Conservation (phyloP, 139 green algal genomes). For the Chlorella sorokiniana region DNA sequence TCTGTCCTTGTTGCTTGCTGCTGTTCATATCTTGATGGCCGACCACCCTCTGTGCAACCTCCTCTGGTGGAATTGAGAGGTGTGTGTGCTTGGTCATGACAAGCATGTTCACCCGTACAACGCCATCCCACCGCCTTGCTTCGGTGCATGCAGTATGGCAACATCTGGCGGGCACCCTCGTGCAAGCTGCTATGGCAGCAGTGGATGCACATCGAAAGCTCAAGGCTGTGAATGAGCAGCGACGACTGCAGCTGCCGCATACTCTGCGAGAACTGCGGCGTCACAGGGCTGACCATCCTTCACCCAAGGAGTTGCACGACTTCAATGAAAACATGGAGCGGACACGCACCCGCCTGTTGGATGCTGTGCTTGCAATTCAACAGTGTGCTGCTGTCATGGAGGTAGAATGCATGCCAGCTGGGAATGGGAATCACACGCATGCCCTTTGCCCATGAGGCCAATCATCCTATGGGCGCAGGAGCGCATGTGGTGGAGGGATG, state of each 20-base stretch:
- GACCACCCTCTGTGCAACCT: conserved; percentile 5
- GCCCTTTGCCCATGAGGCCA: background rate
- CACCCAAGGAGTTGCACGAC: background rate
- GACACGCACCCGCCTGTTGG: background rate
- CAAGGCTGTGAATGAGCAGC: background rate
- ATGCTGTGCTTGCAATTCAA: background rate
- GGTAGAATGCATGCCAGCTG: background rate
- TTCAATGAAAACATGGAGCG: background rate
- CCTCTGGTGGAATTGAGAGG: conserved; percentile 7
- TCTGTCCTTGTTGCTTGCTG: background rate
- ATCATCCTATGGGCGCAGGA: background rate
- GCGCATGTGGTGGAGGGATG: conserved; percentile 19
- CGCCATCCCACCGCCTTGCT: background rate
- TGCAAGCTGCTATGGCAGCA: background rate
- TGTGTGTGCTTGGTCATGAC: background rate
- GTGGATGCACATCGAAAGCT: background rate
- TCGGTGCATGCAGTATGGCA: conserved; percentile 11
- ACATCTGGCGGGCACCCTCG: conserved; percentile 3
- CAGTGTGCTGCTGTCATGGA: background rate
- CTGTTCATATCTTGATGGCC: conserved; percentile 1
- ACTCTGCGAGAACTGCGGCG: background rate
- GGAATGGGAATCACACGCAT: background rate
- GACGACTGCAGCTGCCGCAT: background rate
- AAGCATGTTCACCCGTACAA: background rate
- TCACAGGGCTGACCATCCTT: conserved; percentile 2